Conservation (phyloP, 192 early-diverging fungal species). For the Ambispora gerdemannii region DNA sequence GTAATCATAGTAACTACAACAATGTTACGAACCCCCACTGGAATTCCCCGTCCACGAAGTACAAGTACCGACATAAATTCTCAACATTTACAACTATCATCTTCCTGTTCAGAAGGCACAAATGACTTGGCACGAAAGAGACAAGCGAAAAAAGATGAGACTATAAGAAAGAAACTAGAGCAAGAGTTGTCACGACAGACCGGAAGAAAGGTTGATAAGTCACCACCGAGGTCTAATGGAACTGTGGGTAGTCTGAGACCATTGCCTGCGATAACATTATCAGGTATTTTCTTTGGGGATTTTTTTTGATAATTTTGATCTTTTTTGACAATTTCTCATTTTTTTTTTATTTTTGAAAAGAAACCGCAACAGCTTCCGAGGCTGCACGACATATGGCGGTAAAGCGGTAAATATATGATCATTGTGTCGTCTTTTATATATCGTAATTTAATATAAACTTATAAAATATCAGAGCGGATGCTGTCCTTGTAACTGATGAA, state of each 20-base stretch:
- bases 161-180: slow-evolving; percentile 74
- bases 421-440: slow-evolving; percentile 2
- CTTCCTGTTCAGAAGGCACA: not conserved
- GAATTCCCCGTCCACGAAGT: not conserved
- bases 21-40: slow-evolving; percentile 6
- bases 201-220: slow-evolving; percentile 35
- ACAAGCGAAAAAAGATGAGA: slow-evolving; percentile 51
- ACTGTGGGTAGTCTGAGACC: slow-evolving; percentile 39
- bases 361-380: not conserved
- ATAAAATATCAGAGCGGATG: slow-evolving; percentile 35
- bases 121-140: slow-evolving; percentile 36
- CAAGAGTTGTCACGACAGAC: slow-evolving; percentile 55
- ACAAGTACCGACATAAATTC: not conserved
- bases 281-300: not conserved
- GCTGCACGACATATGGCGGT: slow-evolving; percentile 25
- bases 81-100: not conserved
- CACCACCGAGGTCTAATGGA: slow-evolving; percentile 42
- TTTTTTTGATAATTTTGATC: not conserved
- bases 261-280: slow-evolving; percentile 35
- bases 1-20: no score
- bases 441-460: not conserved
- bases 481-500: slow-evolving; percentile 43
- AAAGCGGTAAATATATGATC: slow-evolving; percentile 18
- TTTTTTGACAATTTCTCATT: not conserved
- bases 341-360: not conserved